Percentiles rank a stretch among this genome's conserved stretches.
These are phyloP conservation scores for Rhododendron vialii DNA, from an alignment of 148 eudicot species.

Conservation along the genomic window DNA sequence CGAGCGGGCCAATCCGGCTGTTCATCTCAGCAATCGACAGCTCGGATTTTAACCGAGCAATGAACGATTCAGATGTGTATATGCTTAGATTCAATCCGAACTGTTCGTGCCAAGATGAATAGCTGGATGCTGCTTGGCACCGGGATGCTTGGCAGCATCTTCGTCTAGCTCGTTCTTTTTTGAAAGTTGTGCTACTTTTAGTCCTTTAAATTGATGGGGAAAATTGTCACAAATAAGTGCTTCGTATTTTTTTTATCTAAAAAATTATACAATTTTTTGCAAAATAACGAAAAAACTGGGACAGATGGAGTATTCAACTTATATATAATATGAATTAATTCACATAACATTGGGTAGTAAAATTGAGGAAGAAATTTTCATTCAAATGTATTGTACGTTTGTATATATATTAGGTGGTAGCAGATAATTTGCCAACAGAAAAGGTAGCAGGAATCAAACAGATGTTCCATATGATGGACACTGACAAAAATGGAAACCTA, in stretches of 20 bases:
- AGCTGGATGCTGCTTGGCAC: too few species aligned
- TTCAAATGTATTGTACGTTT: neutral
- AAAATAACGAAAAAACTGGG: too few species aligned
- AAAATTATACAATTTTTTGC: too few species aligned
- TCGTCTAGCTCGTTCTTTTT: neutral
- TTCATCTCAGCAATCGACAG: too few species aligned
- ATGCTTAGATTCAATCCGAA: too few species aligned
- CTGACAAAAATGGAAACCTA: conserved; percentile 67
- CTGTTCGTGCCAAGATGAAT: too few species aligned
- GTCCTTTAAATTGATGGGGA: neutral
- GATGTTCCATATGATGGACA: conserved; percentile 76
- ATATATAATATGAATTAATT: too few species aligned
- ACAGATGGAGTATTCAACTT: neutral
- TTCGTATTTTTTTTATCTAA: too few species aligned
- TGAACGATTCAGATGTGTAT: too few species aligned
- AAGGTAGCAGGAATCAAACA: conserved; percentile 43
- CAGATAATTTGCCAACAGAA: conserved; percentile 67
- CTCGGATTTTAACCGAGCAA: too few species aligned
- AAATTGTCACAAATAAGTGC: neutral
- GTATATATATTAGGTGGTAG: conserved; percentile 51
- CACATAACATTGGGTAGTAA: neutral
- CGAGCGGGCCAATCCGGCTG: too few species aligned
- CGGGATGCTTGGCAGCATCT: too few species aligned
- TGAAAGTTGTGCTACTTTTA: neutral
- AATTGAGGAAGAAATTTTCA: neutral